Evolutionary conservation across 345 rosid genomes (phyloP), one percentile per base, ranked within the genome.

Genomic region (Mangifera indica): DNA sequence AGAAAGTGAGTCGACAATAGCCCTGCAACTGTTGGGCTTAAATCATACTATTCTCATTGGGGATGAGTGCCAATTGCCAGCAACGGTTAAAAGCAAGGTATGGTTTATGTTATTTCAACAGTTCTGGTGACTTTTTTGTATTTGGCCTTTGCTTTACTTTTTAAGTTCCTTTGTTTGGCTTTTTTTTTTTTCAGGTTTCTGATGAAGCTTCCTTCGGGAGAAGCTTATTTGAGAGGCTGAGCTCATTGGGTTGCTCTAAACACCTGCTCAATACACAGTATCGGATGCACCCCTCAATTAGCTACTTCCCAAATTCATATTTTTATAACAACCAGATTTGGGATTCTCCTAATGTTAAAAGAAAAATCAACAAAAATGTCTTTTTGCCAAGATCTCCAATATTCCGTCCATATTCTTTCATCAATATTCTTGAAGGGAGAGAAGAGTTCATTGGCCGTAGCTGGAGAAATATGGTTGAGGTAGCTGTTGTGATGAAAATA

Each of bases 211-310:
- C 77, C 15, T 84, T 87, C 0, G 86, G 97, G 17, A 85, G 91
- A 77, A 91, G 97, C 78, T 84, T 89, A 66, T 89, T 89, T 70
- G 87, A 86, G 46, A 87, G 97, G 72, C 71, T 91, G 73, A 85
- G 72, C 42, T 9, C 64, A 0, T 69, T 87, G 48, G 87, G 82
- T 15, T 80, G 86, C 20, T 0, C 72, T 3, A 89, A 81, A 59
- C 89, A 88, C 46, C 82, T 86, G 29, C 69, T 92, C 7, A 70
- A 84, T 63, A 79, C 80, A 45, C 97, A 89, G 71, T 88, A 89
- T 73, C 76, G 97, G 24, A 92, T 92, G 97, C 97, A 92, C 79
- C 97, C 95, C 7, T 76, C 82, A 0, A 89, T 92, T 20, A 87
- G 93, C 70, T 56, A 3, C 60, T 89, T 92, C 51, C 95, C 97